Evolutionary conservation across 805 yeast species (phyloP), one percentile per base, ranked within the genome.

Genomic region (Candida dendrica): DNA sequence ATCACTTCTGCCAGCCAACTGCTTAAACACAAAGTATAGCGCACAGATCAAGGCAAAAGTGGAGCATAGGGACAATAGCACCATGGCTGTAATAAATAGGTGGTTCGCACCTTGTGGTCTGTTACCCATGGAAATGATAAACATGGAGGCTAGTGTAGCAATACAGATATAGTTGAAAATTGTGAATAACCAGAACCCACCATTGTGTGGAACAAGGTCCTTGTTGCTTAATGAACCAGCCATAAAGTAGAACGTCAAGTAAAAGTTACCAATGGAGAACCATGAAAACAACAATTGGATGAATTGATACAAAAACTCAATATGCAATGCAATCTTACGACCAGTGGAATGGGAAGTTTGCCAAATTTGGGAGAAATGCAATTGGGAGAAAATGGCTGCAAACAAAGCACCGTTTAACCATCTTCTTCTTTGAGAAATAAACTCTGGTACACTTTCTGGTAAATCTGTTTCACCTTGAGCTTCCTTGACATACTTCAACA

Each of bases 341-440:
- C 77, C 50, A 9, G 74, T 55, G 2, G 95, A 84, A 63, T 93
- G 99, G 52, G 81, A 84, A 0, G 96, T 86, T 46, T 75, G 68
- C 95, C 96, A 91, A 43, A 93, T 84, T 52, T 85, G 84, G 42
- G 79, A 73, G 74, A 90, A 87, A 59, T 90, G 95, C 42, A 85
- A 57, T 49, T 86, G 86, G 2, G 97, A 81, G 60, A 84, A 93
- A 42, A 90, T 69, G 3, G 98, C 98, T 1, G 99, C 98, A 67
- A 93, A 93, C 58, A 93, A 76, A 2, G 98, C 95, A 60, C 99
- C 99, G 63, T 91, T 91, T 47, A 91, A 74, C 98, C 98, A 91
- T 71, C 98, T 81, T 69, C 98, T 83, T 68, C 98, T 82, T 68
- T 91, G 98, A 42, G 93, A 77, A 41, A 91, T 86, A 57, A 93